Evolutionary conservation across 1,139 yeast species (phyloP), one percentile per base, ranked within the genome.

Genomic region (Chernovozyma aurita): DNA sequence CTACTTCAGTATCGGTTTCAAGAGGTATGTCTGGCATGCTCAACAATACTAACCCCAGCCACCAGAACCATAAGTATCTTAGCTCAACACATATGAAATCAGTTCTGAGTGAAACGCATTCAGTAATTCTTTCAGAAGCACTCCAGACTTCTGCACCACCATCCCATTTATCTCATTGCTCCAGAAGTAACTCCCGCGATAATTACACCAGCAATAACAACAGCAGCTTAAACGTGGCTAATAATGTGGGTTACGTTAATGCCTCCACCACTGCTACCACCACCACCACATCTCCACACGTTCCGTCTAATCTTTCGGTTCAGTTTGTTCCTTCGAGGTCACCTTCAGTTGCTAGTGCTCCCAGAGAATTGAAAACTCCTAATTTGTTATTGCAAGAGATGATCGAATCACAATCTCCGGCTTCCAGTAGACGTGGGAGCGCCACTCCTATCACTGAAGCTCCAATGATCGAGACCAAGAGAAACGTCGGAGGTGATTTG

Each of bases 401-500:
- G 28, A 51, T 62, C 34, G 72, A 65, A 31, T 45, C 63, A 3
- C 61, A 55, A 21, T 43, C 49, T 3, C 30, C 49, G 4, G 33
- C 49, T 20, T 46, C 56, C 14, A 50, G 61, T 35, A 50, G 73
- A 33, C 53, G 65, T 35, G 70, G 70, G 3, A 61, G 69, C 38
- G 45, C 60, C n/a, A 53, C 62, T 3, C 63, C 65, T 3, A 55
- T 61, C 1, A 50, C 59, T n/a, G 76, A 70, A 42, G 72, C 71
- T 1, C 65, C 68, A 2, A 70, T 63, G 47, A 61, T 70, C 30
- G 79, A 73, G 47, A 73, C 78, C 0, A 70, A 65, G 43, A 50
- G 79, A 25, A 70, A 73, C 40, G 79, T 73, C 5, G 76, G 71
- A n/a, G 80, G 80, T 14, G 80, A 75, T 45, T 56, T 75, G 28